Conservation (phyloP, 257 asterid genomes). For the Vinca minor region DNA sequence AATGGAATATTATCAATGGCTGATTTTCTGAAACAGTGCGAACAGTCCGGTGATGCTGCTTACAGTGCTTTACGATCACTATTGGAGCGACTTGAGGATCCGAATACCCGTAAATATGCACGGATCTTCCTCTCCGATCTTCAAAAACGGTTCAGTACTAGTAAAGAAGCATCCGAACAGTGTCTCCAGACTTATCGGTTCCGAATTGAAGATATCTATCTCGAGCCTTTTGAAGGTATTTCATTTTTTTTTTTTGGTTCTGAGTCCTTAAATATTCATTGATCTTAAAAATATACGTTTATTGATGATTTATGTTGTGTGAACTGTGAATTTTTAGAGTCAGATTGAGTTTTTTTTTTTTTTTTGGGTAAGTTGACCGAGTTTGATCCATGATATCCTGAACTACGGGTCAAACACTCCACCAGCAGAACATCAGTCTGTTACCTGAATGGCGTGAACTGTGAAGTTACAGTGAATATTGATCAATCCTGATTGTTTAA, state of each 20-base stretch:
- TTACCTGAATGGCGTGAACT: too few species aligned
- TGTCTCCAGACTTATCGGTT: conserved; percentile 72
- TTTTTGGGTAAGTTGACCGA: too few species aligned
- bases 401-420: too few species aligned
- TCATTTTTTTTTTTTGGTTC: background rate
- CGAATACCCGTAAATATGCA: conserved; percentile 62
- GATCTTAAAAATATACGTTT: background rate
- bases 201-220: conserved; percentile 68
- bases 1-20: conserved; percentile 49
- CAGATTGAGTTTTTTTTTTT: too few species aligned
- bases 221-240: conserved; percentile 84
- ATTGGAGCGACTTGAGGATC: conserved; percentile 79
- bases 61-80: conserved; percentile 81
- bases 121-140: conserved; percentile 82
- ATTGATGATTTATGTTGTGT: background rate
- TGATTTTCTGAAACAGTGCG: conserved; percentile 63
- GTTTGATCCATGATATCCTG: too few species aligned
- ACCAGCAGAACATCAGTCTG: too few species aligned
- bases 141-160: conserved; percentile 49
- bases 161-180: conserved; percentile 47
- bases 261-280: background rate
- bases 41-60: conserved; percentile 80
- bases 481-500: too few species aligned
- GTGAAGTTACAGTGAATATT: background rate
- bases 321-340: too few species aligned